Percentiles rank a stretch among this genome's conserved stretches.
Evolutionary conservation across 768 basidiomycete genomes (phyloP).

Genomic region (Symmetrospora coprosmae): DNA sequence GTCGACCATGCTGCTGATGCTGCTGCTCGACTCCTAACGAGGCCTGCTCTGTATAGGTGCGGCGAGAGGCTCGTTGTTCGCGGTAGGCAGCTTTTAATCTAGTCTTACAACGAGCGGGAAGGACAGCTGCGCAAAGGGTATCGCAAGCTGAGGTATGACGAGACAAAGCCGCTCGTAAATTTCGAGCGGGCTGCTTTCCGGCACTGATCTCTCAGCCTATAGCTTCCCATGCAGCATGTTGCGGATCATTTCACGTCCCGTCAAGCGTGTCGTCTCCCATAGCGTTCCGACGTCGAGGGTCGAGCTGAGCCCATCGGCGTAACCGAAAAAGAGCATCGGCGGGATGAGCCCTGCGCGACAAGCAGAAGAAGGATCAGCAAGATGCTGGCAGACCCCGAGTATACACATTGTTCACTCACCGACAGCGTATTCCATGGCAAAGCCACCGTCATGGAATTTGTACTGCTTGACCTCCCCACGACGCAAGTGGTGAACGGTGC

Average conservation of each 20-base stretch:
- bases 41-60: too few relatives aligned
- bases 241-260: slow-evolving; percentile 63
- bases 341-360: slow-evolving; percentile 75
- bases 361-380: not conserved
- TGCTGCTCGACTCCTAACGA: too few relatives aligned
- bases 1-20: too few relatives aligned
- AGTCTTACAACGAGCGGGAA: too few relatives aligned
- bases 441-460: slow-evolving; percentile 92
- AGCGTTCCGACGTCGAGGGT: slow-evolving; percentile 76
- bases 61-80: too few relatives aligned
- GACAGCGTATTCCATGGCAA: slow-evolving; percentile 84
- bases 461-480: slow-evolving; percentile 86
- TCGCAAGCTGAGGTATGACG: too few relatives aligned
- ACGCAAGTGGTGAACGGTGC: slow-evolving; percentile 67
- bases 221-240: slow-evolving; percentile 82
- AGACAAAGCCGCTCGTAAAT: too few relatives aligned
- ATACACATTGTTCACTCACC: slow-evolving; percentile 44
- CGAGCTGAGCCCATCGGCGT: slow-evolving; percentile 68
- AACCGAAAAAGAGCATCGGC: slow-evolving; percentile 84
- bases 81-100: too few relatives aligned
- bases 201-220: slow-evolving; percentile 35
- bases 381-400: not conserved
- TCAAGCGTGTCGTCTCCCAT: slow-evolving; percentile 60
- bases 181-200: not conserved
- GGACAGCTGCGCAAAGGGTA: too few relatives aligned